Evolutionary conservation across 2,329 filamentous ascomycete genomes (phyloP), one percentile per base, ranked within the genome.

Genomic region (Annulohypoxylon truncatum): DNA sequence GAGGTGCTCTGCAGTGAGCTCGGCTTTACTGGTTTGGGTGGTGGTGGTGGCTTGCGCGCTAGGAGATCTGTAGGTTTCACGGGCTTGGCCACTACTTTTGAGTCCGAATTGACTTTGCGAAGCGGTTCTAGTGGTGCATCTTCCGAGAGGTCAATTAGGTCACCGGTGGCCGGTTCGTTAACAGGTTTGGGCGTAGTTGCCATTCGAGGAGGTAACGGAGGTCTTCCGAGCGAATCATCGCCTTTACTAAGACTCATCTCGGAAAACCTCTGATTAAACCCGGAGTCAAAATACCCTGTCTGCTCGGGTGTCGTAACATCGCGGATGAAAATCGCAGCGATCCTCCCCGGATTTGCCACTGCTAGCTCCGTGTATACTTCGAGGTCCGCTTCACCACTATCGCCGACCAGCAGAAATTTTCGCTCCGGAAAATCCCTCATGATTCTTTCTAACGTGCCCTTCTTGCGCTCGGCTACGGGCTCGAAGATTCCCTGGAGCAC

Each of bases 401-500:
- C 96, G 7, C 96, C 96, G 8, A 98, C 92, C 1, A 99, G 85
- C 2, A 99, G 87, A 74, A 99, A 99, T 73, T 89, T 93, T 46
- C 96, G 85, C 52, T 94, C 86, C 0, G 96, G 96, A 72, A 99
- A 99, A 77, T 99, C 96, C 57, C 86, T 84, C 74, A 98, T 84
- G 24, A 99, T 91, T 72, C 90, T 90, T 68, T 96, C 93, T 1
- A 99, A 82, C 0, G 93, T 94, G 0, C 91, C 89, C 78, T 94
- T 95, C 82, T 99, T 99, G 62, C 95, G 85, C 79, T 99, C 96
- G 0, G 95, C 94, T 0, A 97, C 96, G 8, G 96, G 96, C 78
- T 99, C 96, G 73, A 99, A 98, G 40, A 99, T 97, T 0, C 96
- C 96, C 79, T 98, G 95, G 12, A 99, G 84, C 93, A 98, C 97